Evolutionary conservation across 208 protist species (phyloP), one percentile per base, ranked within the genome.

Genomic region (Acanthamoeba royreba): DNA sequence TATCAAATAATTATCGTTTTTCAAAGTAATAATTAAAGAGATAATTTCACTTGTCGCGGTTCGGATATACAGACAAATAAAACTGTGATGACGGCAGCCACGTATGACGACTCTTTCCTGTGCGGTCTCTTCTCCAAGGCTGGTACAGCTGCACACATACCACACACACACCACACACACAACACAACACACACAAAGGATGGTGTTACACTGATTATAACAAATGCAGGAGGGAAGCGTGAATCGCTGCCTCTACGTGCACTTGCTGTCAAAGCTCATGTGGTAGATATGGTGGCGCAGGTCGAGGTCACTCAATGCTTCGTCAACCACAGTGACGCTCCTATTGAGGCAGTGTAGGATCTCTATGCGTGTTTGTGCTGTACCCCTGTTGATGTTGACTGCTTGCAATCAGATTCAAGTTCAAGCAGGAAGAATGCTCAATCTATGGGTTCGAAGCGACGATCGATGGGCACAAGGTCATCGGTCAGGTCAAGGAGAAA

Each of bases 401-500:
- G n/a, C 3, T 3, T n/a, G n/a, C n/a, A n/a, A n/a, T n/a, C 85
- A 74, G 53, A 43, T 91, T 91, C 45, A 46, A 52, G 19, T 91
- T 91, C 53, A 63, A 72, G 13, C 47, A 91, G 35, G 85, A 91
- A 11, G 85, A 91, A 25, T 63, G 35, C 40, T 47, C 85, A 0
- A 52, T 91, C 40, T 66, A 49, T n/a, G 85, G 55, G n/a, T 91
- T 91, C 25, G 85, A 91, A 55, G 85, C 85, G 40, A 8, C 49
- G 15, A 38, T 91, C 25, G 85, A 72, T 49, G 85, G 25, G 31
- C 22, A 74, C 25, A 0, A 15, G 40, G 25, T 91, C 5, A n/a
- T 74, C 33, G 85, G 85, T 38, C 53, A 74, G 15, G 43, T 74
- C 85, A 63, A 91, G 58, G 85, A 91, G 38, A 91, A 91, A 43